Base-by-base conservation (phyloP, 352 stramenopile genomes). In the Phytophthora crassamura region DNA sequence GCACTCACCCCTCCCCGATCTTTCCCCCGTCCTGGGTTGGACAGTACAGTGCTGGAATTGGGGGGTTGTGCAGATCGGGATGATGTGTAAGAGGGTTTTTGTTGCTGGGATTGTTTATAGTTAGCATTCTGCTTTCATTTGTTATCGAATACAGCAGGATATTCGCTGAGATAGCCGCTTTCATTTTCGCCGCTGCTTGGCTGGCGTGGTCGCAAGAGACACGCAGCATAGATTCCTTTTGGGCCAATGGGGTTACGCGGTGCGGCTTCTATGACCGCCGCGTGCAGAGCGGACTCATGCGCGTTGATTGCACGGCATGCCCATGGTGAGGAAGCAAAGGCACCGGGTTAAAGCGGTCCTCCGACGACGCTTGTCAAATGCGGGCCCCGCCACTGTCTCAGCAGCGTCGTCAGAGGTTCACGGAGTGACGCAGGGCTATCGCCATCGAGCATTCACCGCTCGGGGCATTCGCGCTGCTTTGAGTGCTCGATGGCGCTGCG, bases 301-400 rank as follows among this genome's bases (percentile, higher is more conserved):
- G 36, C 34, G 16, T 67, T 67, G 59, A 67, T 67, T 67, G 50
- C 59, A 62, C 42, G 34, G 42, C 47, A 38, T 18, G 42, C 50
- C 39, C 28, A 40, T 16, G 48, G 41, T 62, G 59, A 62, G 59
- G 50, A 67, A 67, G 59, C 59, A 67, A 67, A 67, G 58, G 5
- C 20, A 39, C 15, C 58, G 48, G 36, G 28, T 36, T 58, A 58
- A 64, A 64, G 58, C 48, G 49, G 48, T 62, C 22, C 59, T 62
- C 22, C 59, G 58, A 66, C 47, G 58, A 66, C 58, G 58, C 41
- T 60, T 66, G 48, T 60, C 48, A 60, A 66, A 59, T 59, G 40
- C 36, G 55, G 34, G 4, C 10, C 34, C 28, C 25, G 39, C 51
- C 20, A 39, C 30, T 59, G 41, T 66, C 49, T 35, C 48, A 60